Percentiles rank a stretch among this genome's conserved stretches.
phyloP scores from a whole-genome alignment of 257 asterid species.

The Cynanchum wilfordii region DNA sequence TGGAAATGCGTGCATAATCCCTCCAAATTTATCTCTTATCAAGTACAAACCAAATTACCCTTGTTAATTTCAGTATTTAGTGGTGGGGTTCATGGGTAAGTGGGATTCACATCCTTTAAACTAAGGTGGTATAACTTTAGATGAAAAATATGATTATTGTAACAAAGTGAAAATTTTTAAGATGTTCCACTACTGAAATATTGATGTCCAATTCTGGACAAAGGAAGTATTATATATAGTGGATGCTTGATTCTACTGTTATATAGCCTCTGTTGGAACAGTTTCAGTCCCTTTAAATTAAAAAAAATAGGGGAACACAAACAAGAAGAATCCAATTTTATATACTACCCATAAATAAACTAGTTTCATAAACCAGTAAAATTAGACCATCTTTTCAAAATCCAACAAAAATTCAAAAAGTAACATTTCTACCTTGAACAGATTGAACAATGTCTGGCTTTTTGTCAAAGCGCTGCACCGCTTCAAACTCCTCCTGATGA shows the following conservation, averaged over 20 bases:
- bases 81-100: not conserved
- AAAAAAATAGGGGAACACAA: not conserved
- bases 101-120: not conserved
- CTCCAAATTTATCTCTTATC: not conserved
- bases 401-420: not conserved
- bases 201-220: not conserved
- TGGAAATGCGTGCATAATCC: not conserved
- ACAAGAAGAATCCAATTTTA: not conserved
- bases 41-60: not conserved
- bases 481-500: slow-evolving; percentile 88
- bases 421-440: slow-evolving; percentile 67
- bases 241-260: not conserved
- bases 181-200: not conserved
- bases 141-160: not conserved
- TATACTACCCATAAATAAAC: not conserved
- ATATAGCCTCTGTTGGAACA: not conserved
- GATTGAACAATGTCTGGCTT: slow-evolving; percentile 77
- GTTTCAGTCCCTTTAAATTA: not conserved
- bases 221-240: not conserved
- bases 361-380: not conserved
- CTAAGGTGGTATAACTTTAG: not conserved
- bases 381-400: not conserved
- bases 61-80: not conserved
- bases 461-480: slow-evolving; percentile 94
- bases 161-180: not conserved